Conservation (phyloP, 805 yeast genomes). For the Saccharomycopsis babjevae region DNA sequence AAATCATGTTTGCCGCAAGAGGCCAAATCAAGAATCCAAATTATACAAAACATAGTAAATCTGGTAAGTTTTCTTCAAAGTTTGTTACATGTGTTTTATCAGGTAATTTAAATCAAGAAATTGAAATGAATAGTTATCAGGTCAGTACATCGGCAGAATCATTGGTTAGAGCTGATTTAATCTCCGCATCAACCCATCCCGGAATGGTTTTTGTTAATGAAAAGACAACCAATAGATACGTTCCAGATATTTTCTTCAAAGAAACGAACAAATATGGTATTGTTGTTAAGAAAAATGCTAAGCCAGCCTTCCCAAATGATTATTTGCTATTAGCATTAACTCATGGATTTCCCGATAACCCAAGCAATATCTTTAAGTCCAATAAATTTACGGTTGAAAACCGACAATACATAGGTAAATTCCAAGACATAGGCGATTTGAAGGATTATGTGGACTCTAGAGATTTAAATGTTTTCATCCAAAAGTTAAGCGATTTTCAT, state of each 20-base stretch:
- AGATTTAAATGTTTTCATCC: slow-evolving; percentile 27
- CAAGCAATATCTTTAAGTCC: slow-evolving; percentile 40
- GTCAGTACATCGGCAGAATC: slow-evolving; percentile 84
- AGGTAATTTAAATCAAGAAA: slow-evolving; percentile 82
- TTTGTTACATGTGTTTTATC: slow-evolving; percentile 89
- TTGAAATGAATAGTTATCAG: slow-evolving; percentile 85
- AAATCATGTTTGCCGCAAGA: slow-evolving; percentile 71
- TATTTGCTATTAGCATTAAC: slow-evolving; percentile 76
- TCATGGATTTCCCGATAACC: slow-evolving; percentile 78
- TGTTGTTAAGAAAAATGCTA: slow-evolving; percentile 79
- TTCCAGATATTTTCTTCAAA: slow-evolving; percentile 87
- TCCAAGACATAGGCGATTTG: slow-evolving; percentile 54
- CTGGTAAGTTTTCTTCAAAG: slow-evolving; percentile 69
- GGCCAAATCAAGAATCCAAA: slow-evolving; percentile 63
- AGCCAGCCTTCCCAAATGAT: slow-evolving; percentile 90
- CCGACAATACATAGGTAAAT: slow-evolving; percentile 62
- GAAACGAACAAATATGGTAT: slow-evolving; percentile 80
- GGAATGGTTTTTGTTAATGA: slow-evolving; percentile 72
- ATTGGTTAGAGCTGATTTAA: slow-evolving; percentile 73
- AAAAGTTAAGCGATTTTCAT: slow-evolving; percentile 61
- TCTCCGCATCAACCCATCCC: slow-evolving; percentile 85
- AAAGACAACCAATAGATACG: slow-evolving; percentile 66
- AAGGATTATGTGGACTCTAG: slow-evolving; percentile 20
- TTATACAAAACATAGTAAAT: slow-evolving; percentile 48
- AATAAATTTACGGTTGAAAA: slow-evolving; percentile 65